Evolutionary conservation across 306 rosid genomes (phyloP).

Genomic region (Quercus gilva): DNA sequence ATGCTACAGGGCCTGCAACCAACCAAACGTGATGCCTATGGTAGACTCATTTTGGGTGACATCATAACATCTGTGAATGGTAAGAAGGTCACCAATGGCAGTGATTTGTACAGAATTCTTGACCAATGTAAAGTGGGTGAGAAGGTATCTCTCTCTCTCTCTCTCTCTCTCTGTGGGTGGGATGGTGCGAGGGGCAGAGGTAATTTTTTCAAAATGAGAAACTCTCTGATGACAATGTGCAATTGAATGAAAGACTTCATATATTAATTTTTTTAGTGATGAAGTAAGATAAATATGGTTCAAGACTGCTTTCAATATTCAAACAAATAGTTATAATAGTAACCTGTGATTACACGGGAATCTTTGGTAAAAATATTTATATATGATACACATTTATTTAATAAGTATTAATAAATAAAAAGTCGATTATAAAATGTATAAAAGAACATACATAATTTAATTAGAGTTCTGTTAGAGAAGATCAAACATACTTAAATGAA

Average conservation of each 20-base stretch:
- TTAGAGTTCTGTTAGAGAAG: too few species aligned
- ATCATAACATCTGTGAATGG: conserved; percentile 91
- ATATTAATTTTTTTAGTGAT: too few species aligned
- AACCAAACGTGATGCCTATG: conserved; percentile 91
- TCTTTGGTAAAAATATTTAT: too few species aligned
- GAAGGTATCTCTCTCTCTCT: conserved; percentile 42
- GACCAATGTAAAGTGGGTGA: conserved; percentile 98
- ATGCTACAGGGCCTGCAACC: conserved; percentile 71
- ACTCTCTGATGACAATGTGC: background rate
- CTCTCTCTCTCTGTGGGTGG: background rate
- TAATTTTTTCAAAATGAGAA: background rate
- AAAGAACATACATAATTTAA: too few species aligned
- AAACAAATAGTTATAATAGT: too few species aligned
- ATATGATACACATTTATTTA: too few species aligned
- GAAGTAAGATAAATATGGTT: too few species aligned
- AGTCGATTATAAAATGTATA: too few species aligned
- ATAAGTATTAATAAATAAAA: too few species aligned
- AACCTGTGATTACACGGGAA: too few species aligned
- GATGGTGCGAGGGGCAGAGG: background rate
- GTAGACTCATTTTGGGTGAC: conserved; percentile 95
- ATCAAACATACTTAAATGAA: too few species aligned
- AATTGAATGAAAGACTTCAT: background rate
- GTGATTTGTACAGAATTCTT: conserved; percentile 95
- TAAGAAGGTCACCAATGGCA: conserved; percentile 75
- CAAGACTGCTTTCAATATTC: too few species aligned